Percentiles rank a stretch among this genome's conserved stretches.
Conservation (phyloP, 768 basidiomycete species). For the Lactarius psammicola region DNA sequence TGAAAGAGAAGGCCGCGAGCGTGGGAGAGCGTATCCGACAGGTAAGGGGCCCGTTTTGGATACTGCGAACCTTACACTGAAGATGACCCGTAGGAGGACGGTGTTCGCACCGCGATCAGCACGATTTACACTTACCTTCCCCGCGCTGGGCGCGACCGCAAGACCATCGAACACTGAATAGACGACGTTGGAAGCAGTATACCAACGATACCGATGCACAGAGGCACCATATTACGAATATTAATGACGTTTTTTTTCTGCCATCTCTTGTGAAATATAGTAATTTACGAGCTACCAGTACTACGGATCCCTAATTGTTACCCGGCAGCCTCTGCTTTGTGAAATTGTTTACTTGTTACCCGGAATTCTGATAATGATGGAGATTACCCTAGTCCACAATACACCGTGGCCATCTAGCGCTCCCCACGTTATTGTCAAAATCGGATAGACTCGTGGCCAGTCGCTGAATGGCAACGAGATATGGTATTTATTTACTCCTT, state of each 20-base stretch:
- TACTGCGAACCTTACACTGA: conserved; percentile 2
- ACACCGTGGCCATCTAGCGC: background rate
- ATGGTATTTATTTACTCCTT: no score
- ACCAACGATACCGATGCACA: background rate
- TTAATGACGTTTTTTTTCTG: background rate
- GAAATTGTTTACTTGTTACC: background rate
- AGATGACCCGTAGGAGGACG: conserved; percentile 46
- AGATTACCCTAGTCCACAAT: background rate
- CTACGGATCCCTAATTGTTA: background rate
- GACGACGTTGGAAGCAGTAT: background rate
- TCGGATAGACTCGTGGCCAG: background rate
- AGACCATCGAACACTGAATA: conserved; percentile 17
- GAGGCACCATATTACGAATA: background rate
- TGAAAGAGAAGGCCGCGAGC: conserved; percentile 58
- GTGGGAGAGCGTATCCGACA: conserved; percentile 45
- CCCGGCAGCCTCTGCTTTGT: background rate
- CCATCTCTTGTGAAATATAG: background rate
- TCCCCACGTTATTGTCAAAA: background rate
- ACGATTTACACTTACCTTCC: conserved; percentile 54
- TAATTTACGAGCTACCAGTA: background rate
- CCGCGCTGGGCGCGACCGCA: conserved; percentile 36
- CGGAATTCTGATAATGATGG: background rate
- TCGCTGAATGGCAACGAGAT: no score
- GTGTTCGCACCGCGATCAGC: conserved; percentile 55
- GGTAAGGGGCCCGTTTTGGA: conserved; percentile 30